Evolutionary conservation across 2,329 filamentous ascomycete genomes (phyloP).

Genomic region (Metarhizium humberi): DNA sequence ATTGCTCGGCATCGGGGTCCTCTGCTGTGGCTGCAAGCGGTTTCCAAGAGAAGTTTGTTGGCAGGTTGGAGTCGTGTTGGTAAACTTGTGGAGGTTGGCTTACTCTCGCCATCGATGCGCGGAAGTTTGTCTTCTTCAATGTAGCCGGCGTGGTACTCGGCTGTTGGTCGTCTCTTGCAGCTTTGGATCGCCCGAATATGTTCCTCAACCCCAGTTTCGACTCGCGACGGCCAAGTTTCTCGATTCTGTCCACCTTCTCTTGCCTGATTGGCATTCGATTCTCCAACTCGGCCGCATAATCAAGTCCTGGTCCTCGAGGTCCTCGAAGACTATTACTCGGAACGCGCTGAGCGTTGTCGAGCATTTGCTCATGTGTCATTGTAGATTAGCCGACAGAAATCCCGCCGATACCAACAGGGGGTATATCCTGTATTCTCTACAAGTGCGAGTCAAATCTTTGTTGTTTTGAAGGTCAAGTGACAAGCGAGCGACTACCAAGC

Average conservation of each 20-base stretch:
- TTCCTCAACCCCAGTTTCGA: conserved; percentile 42
- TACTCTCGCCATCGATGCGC: conserved; percentile 37
- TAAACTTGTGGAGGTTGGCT: conserved; percentile 31
- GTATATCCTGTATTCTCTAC: background rate
- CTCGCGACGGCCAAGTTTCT: conserved; percentile 36
- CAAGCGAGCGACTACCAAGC: background rate
- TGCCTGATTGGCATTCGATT: conserved; percentile 21
- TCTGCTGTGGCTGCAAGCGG: conserved; percentile 16
- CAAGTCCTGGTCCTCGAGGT: conserved; percentile 14
- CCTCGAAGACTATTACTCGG: conserved; percentile 13
- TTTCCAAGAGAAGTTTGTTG: conserved; percentile 27
- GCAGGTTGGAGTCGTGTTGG: conserved; percentile 5
- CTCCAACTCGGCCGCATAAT: conserved; percentile 6
- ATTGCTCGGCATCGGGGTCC: conserved; percentile 7
- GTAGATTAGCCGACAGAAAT: background rate
- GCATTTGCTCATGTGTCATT: conserved; percentile 2
- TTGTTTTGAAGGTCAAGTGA: background rate
- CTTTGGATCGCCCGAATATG: conserved; percentile 39
- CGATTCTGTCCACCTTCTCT: conserved; percentile 23
- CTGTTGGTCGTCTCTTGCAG: conserved; percentile 24
- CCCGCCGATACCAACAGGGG: background rate
- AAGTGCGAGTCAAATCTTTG: background rate
- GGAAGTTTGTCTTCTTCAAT: conserved; percentile 28
- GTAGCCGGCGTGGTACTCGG: conserved; percentile 19
- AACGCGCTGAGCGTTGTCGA: conserved; percentile 4